Conservation (phyloP, 2,329 filamentous ascomycete genomes). For the Clarireedia sp. region DNA sequence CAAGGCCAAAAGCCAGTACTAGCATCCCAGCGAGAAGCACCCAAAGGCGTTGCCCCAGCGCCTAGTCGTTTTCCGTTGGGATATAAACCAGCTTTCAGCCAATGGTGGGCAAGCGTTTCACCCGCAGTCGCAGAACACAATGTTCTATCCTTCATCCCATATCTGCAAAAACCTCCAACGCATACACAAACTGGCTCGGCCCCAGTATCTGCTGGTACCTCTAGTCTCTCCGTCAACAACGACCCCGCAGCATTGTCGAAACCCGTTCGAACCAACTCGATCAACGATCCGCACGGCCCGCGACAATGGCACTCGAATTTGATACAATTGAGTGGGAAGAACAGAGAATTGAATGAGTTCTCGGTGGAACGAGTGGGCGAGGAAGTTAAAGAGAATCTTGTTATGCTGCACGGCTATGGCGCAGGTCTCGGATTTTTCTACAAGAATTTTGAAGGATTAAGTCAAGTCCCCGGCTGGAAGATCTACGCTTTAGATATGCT, state of each 20-base stretch:
- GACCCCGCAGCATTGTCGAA: slow-evolving; percentile 33
- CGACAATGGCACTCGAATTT: slow-evolving; percentile 80
- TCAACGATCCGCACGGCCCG: slow-evolving; percentile 72
- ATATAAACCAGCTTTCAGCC: slow-evolving; percentile 83
- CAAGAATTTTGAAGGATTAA: slow-evolving; percentile 90
- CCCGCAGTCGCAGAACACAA: slow-evolving; percentile 78
- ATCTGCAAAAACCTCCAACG: slow-evolving; percentile 61
- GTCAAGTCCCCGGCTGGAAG: slow-evolving; percentile 71
- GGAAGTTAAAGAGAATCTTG: slow-evolving; percentile 72
- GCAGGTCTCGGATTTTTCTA: slow-evolving; percentile 97
- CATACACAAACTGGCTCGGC: slow-evolving; percentile 46
- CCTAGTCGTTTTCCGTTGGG: slow-evolving; percentile 68
- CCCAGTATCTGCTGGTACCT: slow-evolving; percentile 35
- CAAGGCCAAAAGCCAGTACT: slow-evolving; percentile 38
- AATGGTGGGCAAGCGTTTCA: slow-evolving; percentile 90
- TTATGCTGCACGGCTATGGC: slow-evolving; percentile 95
- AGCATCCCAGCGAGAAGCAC: slow-evolving; percentile 39
- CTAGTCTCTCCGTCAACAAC: slow-evolving; percentile 31
- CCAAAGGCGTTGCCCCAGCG: slow-evolving; percentile 25
- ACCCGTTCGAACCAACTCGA: slow-evolving; percentile 37
- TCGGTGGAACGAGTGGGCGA: slow-evolving; percentile 79
- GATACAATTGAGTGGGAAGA: slow-evolving; percentile 75
- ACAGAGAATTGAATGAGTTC: slow-evolving; percentile 87
- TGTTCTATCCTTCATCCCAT: slow-evolving; percentile 79
- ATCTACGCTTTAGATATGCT: slow-evolving; percentile 91